Evolutionary conservation across 768 basidiomycete species (phyloP), one percentile per base, ranked within the genome.

Genomic region (Cystofilobasidium bisporidii): DNA sequence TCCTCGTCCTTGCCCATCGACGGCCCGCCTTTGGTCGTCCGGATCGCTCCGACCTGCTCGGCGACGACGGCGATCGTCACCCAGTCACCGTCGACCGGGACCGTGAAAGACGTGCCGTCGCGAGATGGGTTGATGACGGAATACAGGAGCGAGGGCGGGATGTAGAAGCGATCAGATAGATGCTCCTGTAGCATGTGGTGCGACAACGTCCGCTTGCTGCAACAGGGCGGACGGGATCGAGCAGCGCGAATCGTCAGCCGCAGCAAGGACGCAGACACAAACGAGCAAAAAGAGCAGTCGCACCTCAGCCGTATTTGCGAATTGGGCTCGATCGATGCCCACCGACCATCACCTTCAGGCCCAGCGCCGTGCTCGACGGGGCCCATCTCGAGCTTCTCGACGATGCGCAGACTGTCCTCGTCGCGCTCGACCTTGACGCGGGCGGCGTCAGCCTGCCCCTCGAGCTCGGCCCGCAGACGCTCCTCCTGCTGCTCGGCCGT

Each of bases 21-120:
- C 8, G 62, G 63, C 14, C 63, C 63, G 15, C 63, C 63, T 32
- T 69, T 69, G 64, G 87, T 89, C 71, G 85, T 83, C 71, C 83
- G 85, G 74, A 93, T 80, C 10, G 86, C 86, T 3, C 91, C 68
- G 63, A 33, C 86, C 26, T 91, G 84, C 75, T 94, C 91, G 2
- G 92, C 94, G 18, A 99, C 85, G 6, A 98, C 93, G 2, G 91
- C 94, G 57, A 99, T 89, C 9, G 92, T 93, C 48, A 97, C 83
- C 88, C 91, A 98, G 76, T 98, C 96, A 2, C 89, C 89, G 9
- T 84, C 83, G 1, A 97, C 86, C 14, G 94, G 93, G 0, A 99
- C 83, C 55, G 97, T 92, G 75, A 91, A 94, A 22, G 85, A 86
- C 66, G 87, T 85, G 71, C 88, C 87, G 74, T 88, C 85, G 0